phyloP scores from a whole-genome alignment of 2,329 filamentous ascomycete genomes.

The Emydomyces testavorans region DNA sequence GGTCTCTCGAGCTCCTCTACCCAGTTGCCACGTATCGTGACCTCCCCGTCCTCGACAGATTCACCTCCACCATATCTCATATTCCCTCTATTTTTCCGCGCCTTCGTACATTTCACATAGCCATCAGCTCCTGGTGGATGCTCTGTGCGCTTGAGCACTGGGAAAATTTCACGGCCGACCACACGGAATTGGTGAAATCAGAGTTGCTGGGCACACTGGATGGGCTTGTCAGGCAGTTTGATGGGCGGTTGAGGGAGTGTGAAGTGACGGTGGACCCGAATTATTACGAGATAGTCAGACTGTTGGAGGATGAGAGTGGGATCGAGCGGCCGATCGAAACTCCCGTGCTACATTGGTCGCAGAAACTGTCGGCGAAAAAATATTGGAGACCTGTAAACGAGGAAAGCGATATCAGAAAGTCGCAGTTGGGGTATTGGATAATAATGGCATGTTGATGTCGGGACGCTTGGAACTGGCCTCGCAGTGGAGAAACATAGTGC shows the following conservation, averaged over 20 bases:
- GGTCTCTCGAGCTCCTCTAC: conserved; percentile 9
- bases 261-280: conserved; percentile 8
- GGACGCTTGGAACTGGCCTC: background rate
- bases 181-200: conserved; percentile 3
- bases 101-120: conserved; percentile 4
- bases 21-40: conserved; percentile 10
- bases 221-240: background rate
- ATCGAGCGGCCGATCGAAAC: background rate
- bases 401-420: background rate
- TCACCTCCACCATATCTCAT: conserved; percentile 6
- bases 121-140: conserved; percentile 11
- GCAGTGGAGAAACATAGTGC: too few species aligned
- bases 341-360: background rate
- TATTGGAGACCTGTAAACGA: conserved; percentile 4
- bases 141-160: conserved; percentile 8
- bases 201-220: conserved; percentile 8
- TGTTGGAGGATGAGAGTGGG: conserved; percentile 4
- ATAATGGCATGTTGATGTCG: conserved; percentile 8
- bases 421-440: conserved; percentile 8
- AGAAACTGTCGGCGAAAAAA: background rate
- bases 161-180: conserved; percentile 2
- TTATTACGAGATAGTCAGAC: conserved; percentile 9
- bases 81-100: conserved; percentile 7
- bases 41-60: conserved; percentile 4
- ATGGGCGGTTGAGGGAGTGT: conserved; percentile 5